Evolutionary conservation across 176 grass and related monocot species (phyloP), one percentile per base, ranked within the genome.

Genomic region (Phoenix dactylifera): DNA sequence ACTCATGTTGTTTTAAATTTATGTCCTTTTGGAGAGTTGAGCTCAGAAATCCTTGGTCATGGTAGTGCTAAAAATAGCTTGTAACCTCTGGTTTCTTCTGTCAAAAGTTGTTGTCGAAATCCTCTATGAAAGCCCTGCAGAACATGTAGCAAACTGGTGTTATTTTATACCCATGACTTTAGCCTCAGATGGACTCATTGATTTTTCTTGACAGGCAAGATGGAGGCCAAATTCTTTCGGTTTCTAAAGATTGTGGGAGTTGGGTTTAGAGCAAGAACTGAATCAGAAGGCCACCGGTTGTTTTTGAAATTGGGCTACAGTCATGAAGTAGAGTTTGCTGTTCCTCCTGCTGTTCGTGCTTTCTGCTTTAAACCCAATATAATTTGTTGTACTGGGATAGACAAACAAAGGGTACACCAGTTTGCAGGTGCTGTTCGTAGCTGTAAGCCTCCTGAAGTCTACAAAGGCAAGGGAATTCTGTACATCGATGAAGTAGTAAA

Each of bases 401-500:
- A 85, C 55, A 76, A 81, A 74, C 55, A 84, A 0, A 55, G 77
- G n/a, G 80, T 82, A 1, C 71, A 87, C 67, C 74, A 76, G 18
- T 94, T 94, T 54, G 84, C 80, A 0, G 80, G 77, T 1, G 77
- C 84, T 6, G 80, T 93, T 19, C 73, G 88, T 5, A 70, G 54
- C 51, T 81, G 77, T 24, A 93, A 87, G 26, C 86, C 79, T 19
- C 70, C 88, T 9, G 73, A 83, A 24, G 70, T 81, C 61, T 84
- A 93, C 73, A 81, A 92, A 50, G 77, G 77, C 16, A 87, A 87
- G 64, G 88, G 83, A 26, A 63, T 93, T 66, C 18, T 66, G 1
- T 93, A 87, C 80, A 69, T 93, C 3, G 84, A 87, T 51, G 87
- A 90, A 69, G 72, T 90, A 55, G 25, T 90, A 15, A 87, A 94